Evolutionary conservation across 83 land plant species (phyloP).

Genomic region (Isoetes engelmannii): DNA sequence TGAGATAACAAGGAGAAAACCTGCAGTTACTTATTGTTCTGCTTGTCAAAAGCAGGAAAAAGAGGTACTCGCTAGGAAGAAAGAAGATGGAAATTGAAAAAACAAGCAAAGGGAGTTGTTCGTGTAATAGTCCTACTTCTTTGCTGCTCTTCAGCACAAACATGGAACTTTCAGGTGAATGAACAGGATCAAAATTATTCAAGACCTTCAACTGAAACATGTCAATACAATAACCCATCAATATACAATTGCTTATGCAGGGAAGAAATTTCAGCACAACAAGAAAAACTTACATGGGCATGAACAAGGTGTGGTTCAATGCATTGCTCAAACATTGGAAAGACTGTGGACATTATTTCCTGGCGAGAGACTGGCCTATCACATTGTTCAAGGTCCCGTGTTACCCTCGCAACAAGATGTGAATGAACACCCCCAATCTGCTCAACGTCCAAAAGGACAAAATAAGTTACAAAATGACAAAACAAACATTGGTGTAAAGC

Average conservation of each 20-base stretch:
- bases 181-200: conserved; percentile 98
- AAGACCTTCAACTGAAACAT: conserved; percentile 77
- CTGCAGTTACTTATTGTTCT: background rate
- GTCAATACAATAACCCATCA: conserved; percentile 12
- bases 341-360: conserved; percentile 90
- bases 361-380: conserved; percentile 61
- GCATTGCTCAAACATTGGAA: conserved; percentile 89
- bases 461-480: background rate
- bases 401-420: conserved; percentile 88
- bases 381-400: conserved; percentile 67
- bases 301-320: conserved; percentile 99
- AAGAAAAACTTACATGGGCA: conserved; percentile 63
- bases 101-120: background rate
- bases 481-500: background rate
- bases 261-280: background rate
- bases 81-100: background rate
- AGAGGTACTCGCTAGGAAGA: background rate
- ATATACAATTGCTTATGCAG: background rate
- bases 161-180: conserved; percentile 94
- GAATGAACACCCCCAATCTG: conserved; percentile 99
- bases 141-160: conserved; percentile 97
- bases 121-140: conserved; percentile 42
- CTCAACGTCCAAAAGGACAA: background rate
- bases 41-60: background rate
- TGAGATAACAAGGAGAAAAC: conserved; percentile 12